These are phyloP conservation scores for Skeletonema menzelii DNA, from an alignment of 108 stramenopile genomes.

Conservation along the genomic window DNA sequence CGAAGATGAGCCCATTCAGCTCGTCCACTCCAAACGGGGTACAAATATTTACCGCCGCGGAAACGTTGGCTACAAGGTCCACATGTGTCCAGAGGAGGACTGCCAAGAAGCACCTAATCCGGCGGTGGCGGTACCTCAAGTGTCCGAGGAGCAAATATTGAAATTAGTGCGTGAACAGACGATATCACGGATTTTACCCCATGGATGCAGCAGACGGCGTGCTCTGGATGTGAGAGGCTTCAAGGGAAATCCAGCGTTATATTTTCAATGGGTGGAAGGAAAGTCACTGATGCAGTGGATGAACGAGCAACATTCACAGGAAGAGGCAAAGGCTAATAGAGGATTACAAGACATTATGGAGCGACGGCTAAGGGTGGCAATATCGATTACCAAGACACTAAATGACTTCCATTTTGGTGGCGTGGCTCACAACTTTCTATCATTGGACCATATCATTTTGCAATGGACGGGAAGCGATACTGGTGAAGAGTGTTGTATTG, in stretches of 20 bases:
- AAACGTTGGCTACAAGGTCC: background rate
- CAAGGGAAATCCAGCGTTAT: background rate
- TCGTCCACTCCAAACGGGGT: background rate
- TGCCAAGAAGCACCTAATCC: background rate
- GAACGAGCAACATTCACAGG: background rate
- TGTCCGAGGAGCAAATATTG: background rate
- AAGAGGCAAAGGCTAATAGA: background rate
- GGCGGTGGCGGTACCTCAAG: background rate
- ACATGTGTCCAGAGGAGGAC: background rate
- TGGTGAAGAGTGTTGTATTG: background rate
- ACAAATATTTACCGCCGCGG: background rate
- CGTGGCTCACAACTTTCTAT: background rate
- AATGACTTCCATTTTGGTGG: constrained; percentile 11
- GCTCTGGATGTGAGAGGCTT: background rate
- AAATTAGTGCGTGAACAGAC: background rate
- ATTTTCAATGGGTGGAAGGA: constrained; percentile 13
- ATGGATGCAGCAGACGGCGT: background rate
- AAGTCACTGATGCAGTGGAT: constrained; percentile 2
- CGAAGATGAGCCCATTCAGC: background rate
- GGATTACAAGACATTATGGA: background rate
- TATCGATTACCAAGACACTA: constrained; percentile 6
- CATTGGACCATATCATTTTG: constrained; percentile 9
- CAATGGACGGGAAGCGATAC: constrained; percentile 1
- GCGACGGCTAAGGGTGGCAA: background rate
- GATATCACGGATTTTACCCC: background rate